These are phyloP conservation scores for Hypoxylon cercidicola DNA, from an alignment of 495 filamentous ascomycete genomes.

Conservation along the genomic window DNA sequence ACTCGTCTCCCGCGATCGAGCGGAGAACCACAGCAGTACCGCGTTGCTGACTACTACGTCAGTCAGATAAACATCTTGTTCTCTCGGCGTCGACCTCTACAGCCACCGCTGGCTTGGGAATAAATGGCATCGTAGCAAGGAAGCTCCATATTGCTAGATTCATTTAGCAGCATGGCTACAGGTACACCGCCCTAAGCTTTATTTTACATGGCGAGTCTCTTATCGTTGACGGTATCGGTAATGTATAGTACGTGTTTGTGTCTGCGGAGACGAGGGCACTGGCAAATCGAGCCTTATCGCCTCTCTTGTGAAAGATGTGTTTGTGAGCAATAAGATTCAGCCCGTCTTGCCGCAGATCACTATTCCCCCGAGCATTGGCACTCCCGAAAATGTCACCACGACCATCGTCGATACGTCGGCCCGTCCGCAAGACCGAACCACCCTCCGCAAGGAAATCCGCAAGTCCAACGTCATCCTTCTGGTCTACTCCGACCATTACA, in stretches of 20 bases:
- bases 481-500: constrained; percentile 97
- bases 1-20: constrained; percentile 2
- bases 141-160: constrained; percentile 15
- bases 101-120: too few species aligned
- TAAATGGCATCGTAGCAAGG: constrained; percentile 36
- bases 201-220: constrained; percentile 3
- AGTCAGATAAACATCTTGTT: too few species aligned
- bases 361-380: constrained; percentile 86
- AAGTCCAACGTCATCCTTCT: constrained; percentile 97
- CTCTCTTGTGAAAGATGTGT: constrained; percentile 90
- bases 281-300: constrained; percentile 79
- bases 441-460: constrained; percentile 89
- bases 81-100: too few species aligned
- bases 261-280: constrained; percentile 91
- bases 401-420: constrained; percentile 97
- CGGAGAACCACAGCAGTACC: constrained; percentile 22
- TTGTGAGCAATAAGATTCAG: constrained; percentile 93
- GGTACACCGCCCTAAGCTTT: constrained; percentile 28
- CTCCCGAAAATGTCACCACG: constrained; percentile 93
- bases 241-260: constrained; percentile 82
- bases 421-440: constrained; percentile 88
- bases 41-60: not conserved
- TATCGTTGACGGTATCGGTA: constrained; percentile 24
- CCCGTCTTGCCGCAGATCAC: constrained; percentile 93
- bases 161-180: constrained; percentile 42